phyloP scores from a whole-genome alignment of 805 yeast genomes.

The Dipodascus albidus region DNA sequence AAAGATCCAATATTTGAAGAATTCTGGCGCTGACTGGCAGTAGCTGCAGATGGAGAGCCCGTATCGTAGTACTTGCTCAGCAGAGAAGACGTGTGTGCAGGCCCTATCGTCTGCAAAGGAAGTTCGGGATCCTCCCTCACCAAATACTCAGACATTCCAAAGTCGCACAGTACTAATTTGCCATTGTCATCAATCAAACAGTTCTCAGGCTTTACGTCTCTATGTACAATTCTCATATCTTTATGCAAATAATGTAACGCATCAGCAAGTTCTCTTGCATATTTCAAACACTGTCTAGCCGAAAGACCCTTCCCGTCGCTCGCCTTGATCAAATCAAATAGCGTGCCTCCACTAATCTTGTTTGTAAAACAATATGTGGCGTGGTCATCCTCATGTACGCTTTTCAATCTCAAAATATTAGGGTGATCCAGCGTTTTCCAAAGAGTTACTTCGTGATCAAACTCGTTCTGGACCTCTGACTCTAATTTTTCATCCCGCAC shows the following conservation, averaged over 20 bases:
- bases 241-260: slow-evolving; percentile 58
- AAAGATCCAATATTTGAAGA: slow-evolving; percentile 60
- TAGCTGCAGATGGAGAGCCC: slow-evolving; percentile 12
- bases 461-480: slow-evolving; percentile 42
- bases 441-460: slow-evolving; percentile 58
- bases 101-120: slow-evolving; percentile 13
- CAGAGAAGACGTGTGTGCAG: slow-evolving; percentile 17
- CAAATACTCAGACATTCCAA: slow-evolving; percentile 59
- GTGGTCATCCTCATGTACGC: slow-evolving; percentile 45
- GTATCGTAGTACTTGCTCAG: slow-evolving; percentile 16
- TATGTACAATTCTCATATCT: slow-evolving; percentile 54
- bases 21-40: slow-evolving; percentile 2
- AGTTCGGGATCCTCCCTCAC: slow-evolving; percentile 5
- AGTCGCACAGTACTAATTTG: slow-evolving; percentile 63
- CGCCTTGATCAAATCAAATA: slow-evolving; percentile 60
- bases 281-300: slow-evolving; percentile 23
- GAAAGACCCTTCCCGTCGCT: slow-evolving; percentile 33
- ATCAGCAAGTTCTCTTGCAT: slow-evolving; percentile 41
- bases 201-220: slow-evolving; percentile 76
- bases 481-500: slow-evolving; percentile 25
- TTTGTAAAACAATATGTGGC: slow-evolving; percentile 66
- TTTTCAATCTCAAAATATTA: slow-evolving; percentile 50
- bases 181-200: slow-evolving; percentile 38
- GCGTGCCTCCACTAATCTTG: slow-evolving; percentile 61
- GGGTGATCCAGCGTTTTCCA: slow-evolving; percentile 65